Evolutionary conservation across 768 basidiomycete genomes (phyloP).

Genomic region (Ephemerocybe angulata): DNA sequence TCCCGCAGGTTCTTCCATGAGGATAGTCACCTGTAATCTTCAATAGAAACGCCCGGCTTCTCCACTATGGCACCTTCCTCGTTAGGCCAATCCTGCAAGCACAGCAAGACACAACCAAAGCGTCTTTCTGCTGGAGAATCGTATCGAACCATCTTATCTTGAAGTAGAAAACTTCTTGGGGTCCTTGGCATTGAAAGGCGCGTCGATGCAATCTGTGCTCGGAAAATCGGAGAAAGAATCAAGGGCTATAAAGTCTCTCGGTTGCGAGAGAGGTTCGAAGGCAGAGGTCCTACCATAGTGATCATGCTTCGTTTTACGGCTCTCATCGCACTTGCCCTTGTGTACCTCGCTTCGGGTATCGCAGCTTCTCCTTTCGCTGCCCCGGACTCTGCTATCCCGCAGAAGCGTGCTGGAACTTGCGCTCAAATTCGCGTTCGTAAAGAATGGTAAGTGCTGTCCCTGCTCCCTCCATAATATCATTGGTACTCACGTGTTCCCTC

Average conservation of each 20-base stretch:
- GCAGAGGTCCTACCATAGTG: neutral
- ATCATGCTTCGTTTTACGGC: neutral
- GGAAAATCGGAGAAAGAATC: neutral
- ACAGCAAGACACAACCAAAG: too few species aligned
- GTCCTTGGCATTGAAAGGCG: neutral
- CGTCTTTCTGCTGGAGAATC: too few species aligned
- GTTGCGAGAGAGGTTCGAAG: neutral
- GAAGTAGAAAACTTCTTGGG: neutral
- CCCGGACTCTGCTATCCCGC: neutral
- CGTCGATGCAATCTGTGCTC: neutral
- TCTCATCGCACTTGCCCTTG: neutral
- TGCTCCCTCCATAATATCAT: neutral
- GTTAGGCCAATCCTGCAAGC: too few species aligned
- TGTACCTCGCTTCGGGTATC: neutral
- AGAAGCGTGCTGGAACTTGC: neutral
- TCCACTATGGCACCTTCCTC: too few species aligned
- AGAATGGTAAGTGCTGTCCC: conserved; percentile 1
- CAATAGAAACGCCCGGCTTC: neutral
- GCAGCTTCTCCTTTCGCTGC: neutral
- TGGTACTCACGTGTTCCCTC: neutral
- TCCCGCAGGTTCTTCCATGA: neutral
- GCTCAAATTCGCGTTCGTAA: conserved; percentile 1
- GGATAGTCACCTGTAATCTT: neutral
- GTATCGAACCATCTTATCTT: neutral
- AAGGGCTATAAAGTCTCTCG: neutral